Base-by-base conservation (phyloP, 371 early-diverging fungal genomes). In the Mortierella sp. region DNA sequence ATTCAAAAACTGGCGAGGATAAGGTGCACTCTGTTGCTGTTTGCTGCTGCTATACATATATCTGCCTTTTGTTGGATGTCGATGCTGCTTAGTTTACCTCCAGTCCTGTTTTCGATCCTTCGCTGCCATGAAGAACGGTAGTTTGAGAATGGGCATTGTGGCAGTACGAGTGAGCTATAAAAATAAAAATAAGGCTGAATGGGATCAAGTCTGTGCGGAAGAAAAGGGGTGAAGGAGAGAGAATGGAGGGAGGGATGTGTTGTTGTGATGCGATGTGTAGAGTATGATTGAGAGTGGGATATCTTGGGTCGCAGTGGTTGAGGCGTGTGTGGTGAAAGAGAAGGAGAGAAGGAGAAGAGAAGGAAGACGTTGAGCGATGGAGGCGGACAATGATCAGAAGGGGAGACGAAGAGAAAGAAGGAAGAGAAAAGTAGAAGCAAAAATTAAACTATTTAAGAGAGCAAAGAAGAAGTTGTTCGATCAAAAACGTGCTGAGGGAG, bases 21-120 rank as follows among this genome's bases (percentile, higher is more conserved):
- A n/a, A 9, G 3, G 26, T 9, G 16, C 19, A 60, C 14, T n/a
- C 8, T 21, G 13, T 19, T 54, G 71, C 42, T n/a, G 21, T 42
- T 16, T 31, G 24, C 5, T 6, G 60, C 14, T 58, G 52, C 21
- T 8, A 11, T 57, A 38, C 42, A 38, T 11, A 14, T 31, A 16
- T 19, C 42, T 57, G 9, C 4, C 13, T 31, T 60, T 19, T 58
- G 60, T 16, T 16, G 9, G 44, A 26, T 42, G 31, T 14, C 8
- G 10, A 34, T 44, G 7, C 9, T 44, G 19, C 50, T 7, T 16
- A 60, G 42, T 16, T 79, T 79, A 83, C 83, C 83, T 83, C 83
- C 83, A 79, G 28, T 74, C 60, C 42, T 79, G 80, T 65, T 73
- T 83, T 42, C 60, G 79, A 52, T 83, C 83, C 55, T 80, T 83